phyloP scores from a whole-genome alignment of 495 filamentous ascomycete species.

The Aspergillus carlsbadensis region DNA sequence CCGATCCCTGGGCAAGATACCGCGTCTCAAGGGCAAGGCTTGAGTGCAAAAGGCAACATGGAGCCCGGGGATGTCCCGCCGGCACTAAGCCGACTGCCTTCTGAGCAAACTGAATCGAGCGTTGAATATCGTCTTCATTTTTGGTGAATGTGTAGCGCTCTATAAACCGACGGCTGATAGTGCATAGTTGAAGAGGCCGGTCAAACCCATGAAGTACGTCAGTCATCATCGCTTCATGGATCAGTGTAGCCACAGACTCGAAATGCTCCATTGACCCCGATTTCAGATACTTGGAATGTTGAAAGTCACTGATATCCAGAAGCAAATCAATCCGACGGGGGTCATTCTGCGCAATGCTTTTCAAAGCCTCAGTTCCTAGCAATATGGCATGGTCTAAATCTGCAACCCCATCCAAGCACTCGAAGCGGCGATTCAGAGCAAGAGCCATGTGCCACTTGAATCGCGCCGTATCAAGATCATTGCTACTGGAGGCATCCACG shows the following conservation, averaged over 20 bases:
- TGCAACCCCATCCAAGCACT: background rate
- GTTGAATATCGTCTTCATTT: background rate
- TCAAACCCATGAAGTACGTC: background rate
- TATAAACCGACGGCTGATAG: background rate
- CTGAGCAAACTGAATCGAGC: background rate
- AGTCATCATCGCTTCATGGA: background rate
- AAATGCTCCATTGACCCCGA: background rate
- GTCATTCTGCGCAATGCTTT: background rate
- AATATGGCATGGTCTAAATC: background rate
- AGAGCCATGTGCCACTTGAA: background rate
- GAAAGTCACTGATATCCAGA: background rate
- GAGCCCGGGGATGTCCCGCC: background rate
- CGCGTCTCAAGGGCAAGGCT: background rate
- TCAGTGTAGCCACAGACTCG: background rate
- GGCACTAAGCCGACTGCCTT: background rate
- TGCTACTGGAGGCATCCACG: background rate
- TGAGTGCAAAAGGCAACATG: background rate
- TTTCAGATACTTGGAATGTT: background rate
- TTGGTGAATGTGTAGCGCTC: background rate
- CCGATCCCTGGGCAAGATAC: background rate
- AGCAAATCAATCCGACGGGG: background rate
- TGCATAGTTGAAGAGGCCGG: background rate
- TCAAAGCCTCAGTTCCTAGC: background rate
- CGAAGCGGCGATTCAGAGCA: background rate
- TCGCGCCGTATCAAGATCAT: background rate